Percentiles rank a stretch among this genome's conserved stretches.
phyloP scores from a whole-genome alignment of 2,329 filamentous ascomycete genomes.

The Alternaria novae-zelandiae region DNA sequence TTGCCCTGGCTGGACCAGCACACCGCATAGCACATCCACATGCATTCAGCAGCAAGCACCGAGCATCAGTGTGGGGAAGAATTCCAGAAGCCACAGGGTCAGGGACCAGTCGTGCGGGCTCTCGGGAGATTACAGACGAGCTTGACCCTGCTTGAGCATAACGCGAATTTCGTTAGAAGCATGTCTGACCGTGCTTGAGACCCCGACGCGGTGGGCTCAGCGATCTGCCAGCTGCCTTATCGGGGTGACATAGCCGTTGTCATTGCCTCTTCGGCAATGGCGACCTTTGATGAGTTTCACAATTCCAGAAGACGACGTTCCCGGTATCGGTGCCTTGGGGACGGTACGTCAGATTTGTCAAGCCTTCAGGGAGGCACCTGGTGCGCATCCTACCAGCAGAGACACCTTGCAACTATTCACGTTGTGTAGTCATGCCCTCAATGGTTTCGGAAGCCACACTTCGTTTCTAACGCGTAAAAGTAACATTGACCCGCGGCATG shows the following conservation, averaged over 20 bases:
- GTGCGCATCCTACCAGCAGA: background rate
- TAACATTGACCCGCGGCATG: slow-evolving; percentile 12
- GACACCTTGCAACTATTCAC: slow-evolving; percentile 12
- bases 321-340: slow-evolving; percentile 19
- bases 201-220: slow-evolving; percentile 28
- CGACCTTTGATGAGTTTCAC: slow-evolving; percentile 39
- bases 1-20: slow-evolving; percentile 29
- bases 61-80: slow-evolving; percentile 42
- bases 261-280: slow-evolving; percentile 28
- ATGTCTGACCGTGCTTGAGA: slow-evolving; percentile 31
- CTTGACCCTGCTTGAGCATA: slow-evolving; percentile 36
- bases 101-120: slow-evolving; percentile 40
- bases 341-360: slow-evolving; percentile 24
- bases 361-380: slow-evolving; percentile 10
- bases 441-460: slow-evolving; percentile 8
- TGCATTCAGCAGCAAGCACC: slow-evolving; percentile 26
- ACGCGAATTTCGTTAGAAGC: slow-evolving; percentile 39
- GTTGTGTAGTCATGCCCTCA: slow-evolving; percentile 19
- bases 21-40: slow-evolving; percentile 27
- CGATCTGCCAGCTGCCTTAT: slow-evolving; percentile 38
- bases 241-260: slow-evolving; percentile 28
- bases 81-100: slow-evolving; percentile 36
- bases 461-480: slow-evolving; percentile 14
- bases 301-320: slow-evolving; percentile 11
- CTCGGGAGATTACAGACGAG: slow-evolving; percentile 36